A percentile compares a stretch with the other conserved stretches of the same genome.
Conservation (phyloP, 116 monocot species). For the Posidonia oceanica region DNA sequence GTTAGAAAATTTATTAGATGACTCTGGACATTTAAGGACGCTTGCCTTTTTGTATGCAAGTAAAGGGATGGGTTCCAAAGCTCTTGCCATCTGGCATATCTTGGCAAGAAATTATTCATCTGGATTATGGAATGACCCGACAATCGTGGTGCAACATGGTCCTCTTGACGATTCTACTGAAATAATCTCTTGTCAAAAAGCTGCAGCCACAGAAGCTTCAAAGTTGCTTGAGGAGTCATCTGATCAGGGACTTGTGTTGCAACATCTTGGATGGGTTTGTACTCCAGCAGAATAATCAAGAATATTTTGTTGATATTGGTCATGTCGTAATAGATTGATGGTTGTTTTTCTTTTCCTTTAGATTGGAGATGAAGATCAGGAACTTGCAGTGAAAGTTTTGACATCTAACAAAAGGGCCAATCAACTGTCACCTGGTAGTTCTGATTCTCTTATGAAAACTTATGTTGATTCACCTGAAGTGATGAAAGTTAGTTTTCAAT, state of each 20-base stretch:
- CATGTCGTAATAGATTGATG: no score
- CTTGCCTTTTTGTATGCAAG: slow-evolving; percentile 98
- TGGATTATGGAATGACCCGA: slow-evolving; percentile 61
- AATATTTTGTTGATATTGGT: not conserved
- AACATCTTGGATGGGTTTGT: slow-evolving; percentile 96
- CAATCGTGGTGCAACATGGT: slow-evolving; percentile 7
- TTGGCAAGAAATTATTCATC: slow-evolving; percentile 82
- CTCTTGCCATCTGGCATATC: slow-evolving; percentile 77
- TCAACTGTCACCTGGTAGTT: slow-evolving; percentile 78
- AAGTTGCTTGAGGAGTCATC: slow-evolving; percentile 85
- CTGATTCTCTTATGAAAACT: not conserved
- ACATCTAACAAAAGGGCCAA: slow-evolving; percentile 70
- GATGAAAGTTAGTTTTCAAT: no score
- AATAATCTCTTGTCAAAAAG: slow-evolving; percentile 32
- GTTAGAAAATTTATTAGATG: slow-evolving; percentile 87
- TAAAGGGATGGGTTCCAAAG: slow-evolving; percentile 85
- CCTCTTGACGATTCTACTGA: slow-evolving; percentile 10
- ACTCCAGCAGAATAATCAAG: slow-evolving; percentile 1
- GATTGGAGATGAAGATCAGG: slow-evolving; percentile 89
- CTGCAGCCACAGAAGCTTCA: slow-evolving; percentile 84
- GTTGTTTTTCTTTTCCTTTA: slow-evolving; percentile 7
- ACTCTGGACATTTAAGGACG: slow-evolving; percentile 91
- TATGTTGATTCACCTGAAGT: not conserved
- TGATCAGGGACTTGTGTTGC: slow-evolving; percentile 74
- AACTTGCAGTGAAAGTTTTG: slow-evolving; percentile 72